A percentile compares a stretch with the other conserved stretches of the same genome.
phyloP scores from a whole-genome alignment of 345 rosid species.

The Eucalyptus decipiens region DNA sequence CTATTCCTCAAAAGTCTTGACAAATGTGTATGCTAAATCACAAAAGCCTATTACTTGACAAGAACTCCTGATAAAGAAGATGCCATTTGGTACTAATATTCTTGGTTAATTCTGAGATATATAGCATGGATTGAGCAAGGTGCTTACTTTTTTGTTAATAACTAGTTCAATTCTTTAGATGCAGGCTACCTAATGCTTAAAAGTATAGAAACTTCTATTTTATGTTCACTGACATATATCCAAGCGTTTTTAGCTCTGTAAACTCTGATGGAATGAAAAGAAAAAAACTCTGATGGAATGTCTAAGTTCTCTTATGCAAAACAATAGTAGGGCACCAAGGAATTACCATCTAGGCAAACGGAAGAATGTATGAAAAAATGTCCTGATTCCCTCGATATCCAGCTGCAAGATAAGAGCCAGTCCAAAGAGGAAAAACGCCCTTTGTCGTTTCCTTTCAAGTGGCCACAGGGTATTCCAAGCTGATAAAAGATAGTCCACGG shows the following conservation, averaged over 20 bases:
- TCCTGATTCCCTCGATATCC: conserved; percentile 71
- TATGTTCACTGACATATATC: neutral
- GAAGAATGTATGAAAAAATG: conserved; percentile 80
- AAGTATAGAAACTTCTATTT: neutral
- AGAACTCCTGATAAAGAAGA: neutral
- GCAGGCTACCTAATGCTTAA: neutral
- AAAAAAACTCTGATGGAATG: neutral
- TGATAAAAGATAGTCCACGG: conserved; percentile 7
- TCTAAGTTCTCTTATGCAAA: neutral
- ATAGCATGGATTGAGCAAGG: neutral
- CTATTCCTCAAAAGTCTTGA: neutral
- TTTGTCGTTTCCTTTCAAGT: conserved; percentile 87
- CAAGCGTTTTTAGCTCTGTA: neutral
- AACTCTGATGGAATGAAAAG: neutral
- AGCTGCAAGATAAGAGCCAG: conserved; percentile 77
- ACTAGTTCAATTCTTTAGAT: neutral
- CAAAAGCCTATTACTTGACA: neutral
- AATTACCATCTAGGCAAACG: conserved; percentile 75
- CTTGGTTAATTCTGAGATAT: neutral
- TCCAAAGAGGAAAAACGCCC: conserved; percentile 92
- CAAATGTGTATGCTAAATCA: neutral
- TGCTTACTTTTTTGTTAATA: neutral
- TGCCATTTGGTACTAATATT: neutral
- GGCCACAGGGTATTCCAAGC: conserved; percentile 99
- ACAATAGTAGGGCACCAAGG: neutral